These are phyloP conservation scores for Phytophthora ramorum DNA, from an alignment of 352 stramenopile genomes.

Conservation along the genomic window DNA sequence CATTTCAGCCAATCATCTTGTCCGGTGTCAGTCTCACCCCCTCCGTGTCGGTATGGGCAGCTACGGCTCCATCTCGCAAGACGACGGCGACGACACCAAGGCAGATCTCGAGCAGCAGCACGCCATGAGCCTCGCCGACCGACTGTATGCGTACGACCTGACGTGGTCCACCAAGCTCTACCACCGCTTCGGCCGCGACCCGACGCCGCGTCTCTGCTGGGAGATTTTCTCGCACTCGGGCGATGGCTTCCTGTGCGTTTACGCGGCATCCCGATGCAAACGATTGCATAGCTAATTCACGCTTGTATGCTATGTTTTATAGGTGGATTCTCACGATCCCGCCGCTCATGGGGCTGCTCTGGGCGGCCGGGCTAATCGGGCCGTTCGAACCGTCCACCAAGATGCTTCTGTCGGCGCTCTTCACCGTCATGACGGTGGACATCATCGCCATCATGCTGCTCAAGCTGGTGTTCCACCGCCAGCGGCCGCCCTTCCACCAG, in stretches of 20 bases:
- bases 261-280: background rate
- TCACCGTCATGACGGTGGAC: constrained; percentile 61
- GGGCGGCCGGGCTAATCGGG: constrained; percentile 38
- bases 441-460: constrained; percentile 83
- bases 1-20: constrained; percentile 39
- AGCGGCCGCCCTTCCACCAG: constrained; percentile 77
- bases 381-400: constrained; percentile 43
- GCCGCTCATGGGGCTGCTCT: constrained; percentile 46
- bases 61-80: constrained; percentile 43
- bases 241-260: constrained; percentile 82
- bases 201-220: constrained; percentile 59
- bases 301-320: background rate
- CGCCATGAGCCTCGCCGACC: constrained; percentile 62
- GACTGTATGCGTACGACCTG: constrained; percentile 79
- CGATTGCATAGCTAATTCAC: background rate
- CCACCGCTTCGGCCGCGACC: constrained; percentile 64
- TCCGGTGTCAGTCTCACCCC: constrained; percentile 3
- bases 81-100: constrained; percentile 25
- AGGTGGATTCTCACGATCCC: constrained; percentile 55
- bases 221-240: constrained; percentile 84
- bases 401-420: constrained; percentile 46
- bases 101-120: constrained; percentile 27
- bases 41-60: constrained; percentile 23
- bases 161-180: constrained; percentile 74
- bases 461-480: constrained; percentile 77